A percentile compares a stretch with the other conserved stretches of the same genome.
phyloP scores from a whole-genome alignment of 2,329 filamentous ascomycete genomes.

The Coleophoma crateriformis region DNA sequence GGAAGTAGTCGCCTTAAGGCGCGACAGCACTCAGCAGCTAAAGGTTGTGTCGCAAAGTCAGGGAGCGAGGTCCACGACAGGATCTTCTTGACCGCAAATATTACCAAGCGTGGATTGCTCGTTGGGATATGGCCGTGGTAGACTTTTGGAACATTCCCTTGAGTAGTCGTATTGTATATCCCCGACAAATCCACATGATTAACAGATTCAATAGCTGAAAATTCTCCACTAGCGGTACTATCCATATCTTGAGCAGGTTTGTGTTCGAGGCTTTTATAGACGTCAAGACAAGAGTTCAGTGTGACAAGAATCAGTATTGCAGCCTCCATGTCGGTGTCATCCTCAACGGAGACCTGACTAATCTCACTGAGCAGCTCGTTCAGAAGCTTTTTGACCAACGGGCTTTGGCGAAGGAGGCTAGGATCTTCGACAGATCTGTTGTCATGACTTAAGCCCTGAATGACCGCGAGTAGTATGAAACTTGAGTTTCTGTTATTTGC shows the following conservation, averaged over 20 bases:
- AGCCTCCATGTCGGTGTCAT: too few relatives aligned
- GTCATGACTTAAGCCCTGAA: neutral
- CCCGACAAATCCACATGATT: too few relatives aligned
- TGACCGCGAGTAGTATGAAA: neutral
- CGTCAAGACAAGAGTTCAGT: too few relatives aligned
- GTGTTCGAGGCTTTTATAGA: neutral
- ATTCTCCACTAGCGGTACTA: too few relatives aligned
- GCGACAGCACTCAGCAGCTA: conserved; percentile 48
- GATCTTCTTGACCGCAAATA: conserved; percentile 79
- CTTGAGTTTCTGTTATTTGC: too few relatives aligned
- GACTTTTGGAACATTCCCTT: too few relatives aligned
- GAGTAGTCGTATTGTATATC: too few relatives aligned
- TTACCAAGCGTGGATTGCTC: conserved; percentile 40
- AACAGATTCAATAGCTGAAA: too few relatives aligned
- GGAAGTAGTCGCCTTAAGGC: conserved; percentile 60
- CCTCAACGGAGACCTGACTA: too few relatives aligned
- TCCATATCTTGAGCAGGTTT: conserved; percentile 6
- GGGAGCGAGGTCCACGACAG: conserved; percentile 61
- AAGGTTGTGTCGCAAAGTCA: conserved; percentile 34
- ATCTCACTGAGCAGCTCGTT: neutral
- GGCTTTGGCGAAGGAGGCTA: neutral
- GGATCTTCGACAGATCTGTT: neutral
- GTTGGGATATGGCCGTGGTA: conserved; percentile 39
- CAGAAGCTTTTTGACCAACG: neutral
- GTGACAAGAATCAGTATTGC: too few relatives aligned